These are phyloP conservation scores for Lasiosphaeriaceae sp. DNA, from an alignment of 495 filamentous ascomycete genomes.

Conservation along the genomic window DNA sequence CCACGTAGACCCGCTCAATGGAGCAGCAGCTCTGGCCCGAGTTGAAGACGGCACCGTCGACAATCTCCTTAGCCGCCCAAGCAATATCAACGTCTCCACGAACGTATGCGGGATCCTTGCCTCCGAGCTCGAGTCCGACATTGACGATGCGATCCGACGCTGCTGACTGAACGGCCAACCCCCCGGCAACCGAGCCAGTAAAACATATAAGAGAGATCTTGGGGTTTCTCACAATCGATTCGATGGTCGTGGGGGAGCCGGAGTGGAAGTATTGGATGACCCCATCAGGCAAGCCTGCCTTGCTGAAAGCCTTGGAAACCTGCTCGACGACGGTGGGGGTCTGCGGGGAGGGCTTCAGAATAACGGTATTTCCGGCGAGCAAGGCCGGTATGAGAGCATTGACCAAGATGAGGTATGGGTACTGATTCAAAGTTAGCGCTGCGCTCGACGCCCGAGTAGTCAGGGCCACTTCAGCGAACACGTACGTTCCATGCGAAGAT, in stretches of 20 bases:
- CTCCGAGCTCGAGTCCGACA: conserved; percentile 84
- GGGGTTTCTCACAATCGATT: conserved; percentile 68
- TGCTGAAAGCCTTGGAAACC: conserved; percentile 64
- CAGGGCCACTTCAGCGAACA: conserved; percentile 6
- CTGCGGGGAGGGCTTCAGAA: conserved; percentile 90
- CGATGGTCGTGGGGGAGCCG: conserved; percentile 66
- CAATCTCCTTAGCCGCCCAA: conserved; percentile 89
- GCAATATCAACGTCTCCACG: conserved; percentile 78
- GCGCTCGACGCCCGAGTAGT: not conserved
- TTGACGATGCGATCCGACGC: conserved; percentile 76
- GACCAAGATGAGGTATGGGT: conserved; percentile 86
- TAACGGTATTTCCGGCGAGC: conserved; percentile 81
- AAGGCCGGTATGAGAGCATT: conserved; percentile 88
- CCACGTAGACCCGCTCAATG: conserved; percentile 88
- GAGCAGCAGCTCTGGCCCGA: conserved; percentile 96
- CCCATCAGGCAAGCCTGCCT: conserved; percentile 73
- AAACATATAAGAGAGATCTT: conserved; percentile 77
- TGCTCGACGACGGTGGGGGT: conserved; percentile 88
- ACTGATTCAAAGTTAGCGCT: conserved; percentile 47
- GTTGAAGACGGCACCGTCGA: conserved; percentile 93
- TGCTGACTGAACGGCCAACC: conserved; percentile 77
- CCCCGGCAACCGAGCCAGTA: conserved; percentile 87
- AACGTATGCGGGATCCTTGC: conserved; percentile 90
- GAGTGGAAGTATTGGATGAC: conserved; percentile 89
- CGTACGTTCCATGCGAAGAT: conserved; percentile 94